phyloP scores from a whole-genome alignment of 2,329 filamentous ascomycete species.

The Pezicula radicicola region DNA sequence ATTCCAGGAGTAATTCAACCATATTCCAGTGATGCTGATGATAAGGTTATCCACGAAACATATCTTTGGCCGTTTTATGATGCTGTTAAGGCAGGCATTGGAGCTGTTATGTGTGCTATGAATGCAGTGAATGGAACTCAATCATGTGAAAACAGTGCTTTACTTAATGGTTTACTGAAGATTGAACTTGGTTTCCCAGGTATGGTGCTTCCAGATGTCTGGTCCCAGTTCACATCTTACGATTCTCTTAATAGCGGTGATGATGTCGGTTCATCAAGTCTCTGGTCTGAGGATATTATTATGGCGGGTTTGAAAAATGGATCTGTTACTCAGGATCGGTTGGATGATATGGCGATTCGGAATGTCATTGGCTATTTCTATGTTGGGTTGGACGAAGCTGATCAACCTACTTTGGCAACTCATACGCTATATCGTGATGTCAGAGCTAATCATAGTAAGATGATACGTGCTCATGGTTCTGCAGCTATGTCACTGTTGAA shows the following conservation, averaged over 20 bases:
- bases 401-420: background rate
- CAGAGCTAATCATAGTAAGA: slow-evolving; percentile 56
- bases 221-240: background rate
- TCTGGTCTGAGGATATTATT: background rate
- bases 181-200: background rate
- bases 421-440: slow-evolving; percentile 35
- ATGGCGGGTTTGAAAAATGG: background rate
- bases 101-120: slow-evolving; percentile 78
- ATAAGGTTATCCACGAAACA: slow-evolving; percentile 69
- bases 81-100: slow-evolving; percentile 76
- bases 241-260: background rate
- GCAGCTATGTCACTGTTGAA: slow-evolving; percentile 61
- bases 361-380: slow-evolving; percentile 60
- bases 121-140: slow-evolving; percentile 67
- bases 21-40: slow-evolving; percentile 75
- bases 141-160: slow-evolving; percentile 70
- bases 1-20: slow-evolving; percentile 39
- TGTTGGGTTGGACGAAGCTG: slow-evolving; percentile 40
- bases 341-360: slow-evolving; percentile 63
- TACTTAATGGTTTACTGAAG: slow-evolving; percentile 65
- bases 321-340: slow-evolving; percentile 47
- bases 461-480: slow-evolving; percentile 50
- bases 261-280: background rate
- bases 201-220: background rate
- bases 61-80: slow-evolving; percentile 86